Conservation (phyloP, 2,329 filamentous ascomycete species). For the Thelonectria olida region DNA sequence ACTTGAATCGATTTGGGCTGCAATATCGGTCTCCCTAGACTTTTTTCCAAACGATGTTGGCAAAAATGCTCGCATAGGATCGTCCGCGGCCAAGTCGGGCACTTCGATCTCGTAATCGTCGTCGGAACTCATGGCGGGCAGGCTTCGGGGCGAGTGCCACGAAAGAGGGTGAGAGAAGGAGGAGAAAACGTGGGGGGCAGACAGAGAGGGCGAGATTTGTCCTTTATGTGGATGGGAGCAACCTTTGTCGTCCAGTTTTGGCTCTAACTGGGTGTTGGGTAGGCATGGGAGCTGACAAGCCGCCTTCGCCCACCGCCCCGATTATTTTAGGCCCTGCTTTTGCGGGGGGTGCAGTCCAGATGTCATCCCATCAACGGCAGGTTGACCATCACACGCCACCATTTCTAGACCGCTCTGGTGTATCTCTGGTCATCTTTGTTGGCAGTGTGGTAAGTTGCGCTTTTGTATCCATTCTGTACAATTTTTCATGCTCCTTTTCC, state of each 20-base stretch:
- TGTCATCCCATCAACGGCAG: constrained; percentile 28
- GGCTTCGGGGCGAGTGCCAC: constrained; percentile 20
- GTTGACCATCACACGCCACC: constrained; percentile 19
- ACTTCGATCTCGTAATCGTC: constrained; percentile 67
- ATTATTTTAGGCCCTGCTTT: constrained; percentile 38
- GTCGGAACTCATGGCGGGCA: constrained; percentile 63
- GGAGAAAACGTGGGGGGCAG: constrained; percentile 29
- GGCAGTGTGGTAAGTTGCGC: too few relatives aligned
- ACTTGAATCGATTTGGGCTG: constrained; percentile 82
- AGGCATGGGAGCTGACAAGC: constrained; percentile 8
- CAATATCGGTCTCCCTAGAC: constrained; percentile 75
- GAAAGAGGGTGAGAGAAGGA: constrained; percentile 22
- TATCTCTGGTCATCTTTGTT: neutral
- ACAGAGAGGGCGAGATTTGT: constrained; percentile 29
- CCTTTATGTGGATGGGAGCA: constrained; percentile 29
- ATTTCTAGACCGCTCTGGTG: constrained; percentile 2
- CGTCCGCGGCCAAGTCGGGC: constrained; percentile 66
- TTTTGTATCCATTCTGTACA: too few relatives aligned
- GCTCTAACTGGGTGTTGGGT: constrained; percentile 30
- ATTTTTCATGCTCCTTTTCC: neutral
- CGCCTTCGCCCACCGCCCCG: constrained; percentile 38
- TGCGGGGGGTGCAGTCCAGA: constrained; percentile 27
- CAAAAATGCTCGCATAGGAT: constrained; percentile 79
- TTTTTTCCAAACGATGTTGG: constrained; percentile 89
- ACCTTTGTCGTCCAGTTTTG: constrained; percentile 28